phyloP scores from a whole-genome alignment of 192 early-diverging fungal species.

The Dissophora ornata region DNA sequence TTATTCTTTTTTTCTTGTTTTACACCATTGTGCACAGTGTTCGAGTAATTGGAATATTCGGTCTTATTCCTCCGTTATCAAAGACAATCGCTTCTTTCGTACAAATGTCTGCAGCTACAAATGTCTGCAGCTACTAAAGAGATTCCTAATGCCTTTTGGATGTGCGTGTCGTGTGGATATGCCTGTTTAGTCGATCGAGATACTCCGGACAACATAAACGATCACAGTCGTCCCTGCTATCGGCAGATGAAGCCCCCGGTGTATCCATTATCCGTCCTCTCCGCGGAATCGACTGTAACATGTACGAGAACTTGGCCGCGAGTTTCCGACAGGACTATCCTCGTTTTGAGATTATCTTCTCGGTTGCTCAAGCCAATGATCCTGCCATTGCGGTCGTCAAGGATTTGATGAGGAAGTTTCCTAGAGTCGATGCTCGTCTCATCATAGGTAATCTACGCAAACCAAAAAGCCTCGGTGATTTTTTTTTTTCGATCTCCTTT shows the following conservation, averaged over 20 bases:
- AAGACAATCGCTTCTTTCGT: too few species aligned
- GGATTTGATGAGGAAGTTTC: conserved; percentile 75
- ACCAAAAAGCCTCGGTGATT: too few species aligned
- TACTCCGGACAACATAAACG: conserved; percentile 36
- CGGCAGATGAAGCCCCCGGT: conserved; percentile 67
- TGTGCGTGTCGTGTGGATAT: too few species aligned
- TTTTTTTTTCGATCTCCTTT: too few species aligned
- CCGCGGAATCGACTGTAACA: conserved; percentile 89
- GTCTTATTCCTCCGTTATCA: too few species aligned
- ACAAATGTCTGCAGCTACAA: too few species aligned
- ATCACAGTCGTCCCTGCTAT: conserved; percentile 51
- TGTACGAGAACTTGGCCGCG: conserved; percentile 84
- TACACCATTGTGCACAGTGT: too few species aligned
- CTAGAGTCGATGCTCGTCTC: conserved; percentile 77
- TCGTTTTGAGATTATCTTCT: conserved; percentile 88
- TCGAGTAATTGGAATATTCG: too few species aligned
- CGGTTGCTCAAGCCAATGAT: conserved; percentile 82
- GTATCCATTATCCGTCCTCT: conserved; percentile 95
- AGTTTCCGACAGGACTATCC: conserved; percentile 91
- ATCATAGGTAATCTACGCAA: conserved; percentile 90
- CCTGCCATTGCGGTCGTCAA: conserved; percentile 82
- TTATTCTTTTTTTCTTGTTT: too few species aligned
- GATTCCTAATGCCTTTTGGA: too few species aligned
- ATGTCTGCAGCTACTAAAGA: too few species aligned
- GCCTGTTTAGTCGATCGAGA: conserved; percentile 51